Evolutionary conservation across 768 basidiomycete species (phyloP), one percentile per base, ranked within the genome.

Genomic region (Trametes cingulata): DNA sequence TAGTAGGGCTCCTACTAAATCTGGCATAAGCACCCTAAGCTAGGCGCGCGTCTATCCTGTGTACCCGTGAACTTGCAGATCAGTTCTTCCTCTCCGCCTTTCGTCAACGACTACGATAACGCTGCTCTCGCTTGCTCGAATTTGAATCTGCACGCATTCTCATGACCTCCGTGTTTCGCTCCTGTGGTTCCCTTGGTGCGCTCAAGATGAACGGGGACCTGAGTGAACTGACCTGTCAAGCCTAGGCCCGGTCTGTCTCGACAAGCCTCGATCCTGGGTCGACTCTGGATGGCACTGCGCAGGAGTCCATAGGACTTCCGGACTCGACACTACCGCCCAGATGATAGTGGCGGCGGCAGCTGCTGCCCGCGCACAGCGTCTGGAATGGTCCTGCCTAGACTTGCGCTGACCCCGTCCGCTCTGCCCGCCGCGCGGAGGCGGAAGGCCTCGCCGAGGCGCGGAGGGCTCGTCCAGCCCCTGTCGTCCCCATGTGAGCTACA

Each of bases 401-500:
- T 37, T 33, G n/a, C 24, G 43, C 17, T 40, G 46, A 41, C 35
- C 37, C 47, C 47, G 47, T n/a, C 47, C 27, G 37, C 42, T 37
- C 53, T 20, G 20, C 42, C 27, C 42, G 46, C 2, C 22, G 46
- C 13, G 25, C 46, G 39, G 46, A 20, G 39, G 55, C 55, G 55
- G 55, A 56, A 48, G 55, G 37, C 29, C 45, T 10, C 15, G 15
- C 46, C 54, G 20, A 36, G 46, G 12, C 37, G 37, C 54, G 20
- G 36, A 35, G 6, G 29, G 5, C 15, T 14, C 35, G 37, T 17
- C 47, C 37, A 49, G 56, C 56, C 56, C 56, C 47, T 50, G 47
- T 40, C n/a, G 37, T 5, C 46, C 29, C 2, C 56, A 57, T 57
- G 56, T 57, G 56, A 49, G 47, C 56, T 57, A 50, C 46, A 14